Evolutionary conservation across 192 early-diverging fungal species (phyloP).

Genomic region (Coemansia umbellata): DNA sequence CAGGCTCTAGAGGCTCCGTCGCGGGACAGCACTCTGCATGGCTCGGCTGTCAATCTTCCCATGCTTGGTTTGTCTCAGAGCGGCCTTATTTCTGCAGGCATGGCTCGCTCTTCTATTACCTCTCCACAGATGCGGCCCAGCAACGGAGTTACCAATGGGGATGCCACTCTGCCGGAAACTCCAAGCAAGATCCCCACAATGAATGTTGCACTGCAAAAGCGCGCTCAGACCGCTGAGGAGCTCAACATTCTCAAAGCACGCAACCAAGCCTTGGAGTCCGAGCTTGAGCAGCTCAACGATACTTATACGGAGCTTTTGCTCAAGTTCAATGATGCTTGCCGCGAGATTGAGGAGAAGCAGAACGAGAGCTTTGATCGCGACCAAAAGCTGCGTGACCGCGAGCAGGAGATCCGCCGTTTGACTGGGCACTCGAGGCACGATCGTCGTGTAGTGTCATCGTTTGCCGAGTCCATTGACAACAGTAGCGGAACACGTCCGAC

Average conservation of each 20-base stretch:
- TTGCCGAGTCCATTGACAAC: neutral
- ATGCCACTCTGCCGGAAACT: neutral
- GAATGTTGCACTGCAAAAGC: slow-evolving; percentile 29
- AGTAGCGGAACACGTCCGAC: slow-evolving; percentile 3
- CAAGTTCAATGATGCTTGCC: slow-evolving; percentile 52
- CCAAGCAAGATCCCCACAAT: slow-evolving; percentile 20
- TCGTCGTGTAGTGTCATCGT: slow-evolving; percentile 2
- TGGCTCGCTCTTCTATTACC: neutral
- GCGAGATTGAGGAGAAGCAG: slow-evolving; percentile 53
- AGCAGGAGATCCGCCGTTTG: slow-evolving; percentile 40
- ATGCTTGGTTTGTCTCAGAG: neutral
- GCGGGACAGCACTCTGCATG: slow-evolving; percentile 1
- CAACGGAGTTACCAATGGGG: no score
- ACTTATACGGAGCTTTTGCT: slow-evolving; percentile 55
- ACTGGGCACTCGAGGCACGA: slow-evolving; percentile 32
- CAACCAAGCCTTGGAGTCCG: slow-evolving; percentile 49
- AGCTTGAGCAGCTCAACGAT: slow-evolving; percentile 52
- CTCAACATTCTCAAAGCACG: slow-evolving; percentile 14
- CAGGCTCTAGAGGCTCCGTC: slow-evolving; percentile 2
- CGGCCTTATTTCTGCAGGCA: neutral
- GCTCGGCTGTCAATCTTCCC: neutral
- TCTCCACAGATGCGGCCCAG: neutral
- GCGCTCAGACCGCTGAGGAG: slow-evolving; percentile 20
- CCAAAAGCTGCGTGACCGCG: slow-evolving; percentile 48
- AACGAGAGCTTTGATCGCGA: slow-evolving; percentile 48